Percentiles rank a stretch among this genome's conserved stretches.
These are phyloP conservation scores for Scutellaria baicalensis DNA, from an alignment of 257 asterid genomes.

Conservation along the genomic window DNA sequence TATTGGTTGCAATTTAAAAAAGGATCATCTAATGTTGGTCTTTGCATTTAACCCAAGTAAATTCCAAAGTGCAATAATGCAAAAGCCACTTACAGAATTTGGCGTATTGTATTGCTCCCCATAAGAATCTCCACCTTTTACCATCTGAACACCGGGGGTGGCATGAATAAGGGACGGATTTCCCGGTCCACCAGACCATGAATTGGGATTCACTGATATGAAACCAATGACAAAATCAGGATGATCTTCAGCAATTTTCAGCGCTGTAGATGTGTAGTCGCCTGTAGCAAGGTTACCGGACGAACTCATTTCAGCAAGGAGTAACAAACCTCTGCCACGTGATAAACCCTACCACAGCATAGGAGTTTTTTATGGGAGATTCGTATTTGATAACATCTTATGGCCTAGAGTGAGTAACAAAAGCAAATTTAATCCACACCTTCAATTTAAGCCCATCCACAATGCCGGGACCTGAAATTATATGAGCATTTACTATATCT, in stretches of 20 bases:
- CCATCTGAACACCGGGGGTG: constrained; percentile 90
- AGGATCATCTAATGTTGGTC: no score
- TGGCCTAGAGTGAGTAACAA: background rate
- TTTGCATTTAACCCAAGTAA: background rate
- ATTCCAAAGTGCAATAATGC: background rate
- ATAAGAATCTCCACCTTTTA: constrained; percentile 78
- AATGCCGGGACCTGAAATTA: constrained; percentile 91
- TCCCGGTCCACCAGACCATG: constrained; percentile 80
- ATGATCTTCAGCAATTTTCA: constrained; percentile 79
- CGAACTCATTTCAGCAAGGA: constrained; percentile 97
- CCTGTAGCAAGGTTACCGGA: constrained; percentile 80
- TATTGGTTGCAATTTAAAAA: no score
- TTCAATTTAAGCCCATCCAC: constrained; percentile 87
- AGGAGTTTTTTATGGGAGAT: constrained; percentile 3
- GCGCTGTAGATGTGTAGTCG: constrained; percentile 83
- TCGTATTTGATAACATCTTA: background rate
- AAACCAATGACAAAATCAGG: constrained; percentile 89
- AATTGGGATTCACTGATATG: constrained; percentile 88
- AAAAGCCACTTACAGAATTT: constrained; percentile 52
- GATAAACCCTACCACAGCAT: constrained; percentile 57
- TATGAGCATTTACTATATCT: constrained; percentile 87
- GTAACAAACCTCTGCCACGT: constrained; percentile 70
- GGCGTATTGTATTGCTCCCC: constrained; percentile 95
- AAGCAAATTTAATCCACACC: constrained; percentile 30
- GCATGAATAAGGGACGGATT: constrained; percentile 72